Evolutionary conservation across 169 alveolate genomes (phyloP).

Genomic region (Cystoisospora suis): DNA sequence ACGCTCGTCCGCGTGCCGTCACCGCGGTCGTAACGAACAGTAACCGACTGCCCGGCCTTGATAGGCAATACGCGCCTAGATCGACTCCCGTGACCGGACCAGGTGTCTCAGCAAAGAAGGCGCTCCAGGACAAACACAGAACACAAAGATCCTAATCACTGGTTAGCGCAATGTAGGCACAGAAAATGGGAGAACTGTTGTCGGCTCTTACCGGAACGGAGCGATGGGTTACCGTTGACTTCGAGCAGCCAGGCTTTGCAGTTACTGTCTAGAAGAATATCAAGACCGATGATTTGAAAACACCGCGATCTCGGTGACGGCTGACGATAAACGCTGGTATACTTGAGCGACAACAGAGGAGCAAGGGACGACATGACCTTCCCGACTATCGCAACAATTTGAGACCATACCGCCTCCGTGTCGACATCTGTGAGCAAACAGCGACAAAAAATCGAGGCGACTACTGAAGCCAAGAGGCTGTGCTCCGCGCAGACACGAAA

Average conservation of each 20-base stretch:
- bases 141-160: not conserved
- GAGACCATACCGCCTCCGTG: constrained; percentile 74
- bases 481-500: too few species aligned
- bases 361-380: constrained; percentile 77
- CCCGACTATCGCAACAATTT: constrained; percentile 78
- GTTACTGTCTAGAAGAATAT: constrained; percentile 87
- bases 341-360: constrained; percentile 75
- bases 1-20: too few species aligned
- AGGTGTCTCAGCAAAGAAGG: not conserved
- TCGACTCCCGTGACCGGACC: not conserved
- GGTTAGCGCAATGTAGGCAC: not conserved
- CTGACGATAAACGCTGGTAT: not conserved
- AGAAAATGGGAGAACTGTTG: too few species aligned
- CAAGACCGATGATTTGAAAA: constrained; percentile 93
- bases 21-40: too few species aligned
- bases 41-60: too few species aligned
- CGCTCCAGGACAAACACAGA: not conserved
- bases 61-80: too few species aligned
- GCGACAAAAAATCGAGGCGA: too few species aligned
- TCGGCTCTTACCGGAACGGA: constrained; percentile 67
- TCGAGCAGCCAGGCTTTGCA: constrained; percentile 94
- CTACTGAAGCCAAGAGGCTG: too few species aligned
- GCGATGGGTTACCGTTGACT: constrained; percentile 91
- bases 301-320: constrained; percentile 59
- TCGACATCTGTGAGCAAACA: constrained; percentile 74